Evolutionary conservation across 2,329 filamentous ascomycete genomes (phyloP), one percentile per base, ranked within the genome.

Genomic region (Aspergillus piperis): DNA sequence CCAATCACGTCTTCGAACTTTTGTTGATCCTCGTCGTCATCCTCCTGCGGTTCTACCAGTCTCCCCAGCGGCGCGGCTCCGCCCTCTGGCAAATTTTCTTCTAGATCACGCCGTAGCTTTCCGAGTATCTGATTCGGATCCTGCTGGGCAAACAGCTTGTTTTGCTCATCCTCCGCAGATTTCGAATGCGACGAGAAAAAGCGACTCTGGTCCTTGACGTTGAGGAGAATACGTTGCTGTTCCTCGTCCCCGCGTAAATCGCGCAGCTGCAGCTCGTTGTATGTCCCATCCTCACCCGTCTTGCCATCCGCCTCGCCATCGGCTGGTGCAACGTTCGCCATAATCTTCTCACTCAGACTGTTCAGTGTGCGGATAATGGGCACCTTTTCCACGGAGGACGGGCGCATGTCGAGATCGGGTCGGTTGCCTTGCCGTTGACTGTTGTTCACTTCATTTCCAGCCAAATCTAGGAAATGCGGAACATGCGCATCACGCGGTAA

Each of bases 381-480:
- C 2, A 95, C 88, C 71, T 95, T 94, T 49, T 89, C 86, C 50
- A 85, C 80, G 10, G 87, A 83, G 2, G 83, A 83, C 2, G 92
- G 92, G 36, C 91, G 86, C 92, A 98, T 97, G 65, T 96, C 95
- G 38, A 90, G 80, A 72, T 98, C 92, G 58, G 94, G 92, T 55
- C 89, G 84, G 74, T 99, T 98, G 53, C 95, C 95, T 69, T 84
- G 88, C 70, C 89, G 86, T 56, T 93, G 91, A 67, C 92, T 96
- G 75, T 96, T 88, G 70, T 99, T 94, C 74, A 95, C 91, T 77
- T 98, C 95, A 71, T 99, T 99, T 30, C 90, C 95, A 72, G 94
- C 91, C 25, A 99, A 78, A 73, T 99, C 90, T 67, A 99, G 93
- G 65, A 96, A 93, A 68, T 93, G 88, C 0, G 95, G 93, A 19